These are phyloP conservation scores for Phalaenopsis aphrodite DNA, from an alignment of 106 monocot genomes.

Conservation along the genomic window DNA sequence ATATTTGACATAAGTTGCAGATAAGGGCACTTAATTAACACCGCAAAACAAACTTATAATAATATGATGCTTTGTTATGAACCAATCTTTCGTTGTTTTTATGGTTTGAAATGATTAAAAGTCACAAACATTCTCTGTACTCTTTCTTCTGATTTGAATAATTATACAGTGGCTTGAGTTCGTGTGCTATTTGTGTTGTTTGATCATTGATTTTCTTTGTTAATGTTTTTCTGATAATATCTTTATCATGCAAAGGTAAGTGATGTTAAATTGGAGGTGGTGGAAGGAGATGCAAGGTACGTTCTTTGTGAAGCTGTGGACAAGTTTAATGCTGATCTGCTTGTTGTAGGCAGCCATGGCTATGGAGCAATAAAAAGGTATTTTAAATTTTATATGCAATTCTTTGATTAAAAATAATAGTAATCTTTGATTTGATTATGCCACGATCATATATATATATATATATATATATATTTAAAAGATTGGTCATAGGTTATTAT, in stretches of 20 bases:
- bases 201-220: neutral
- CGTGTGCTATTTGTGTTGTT: too few species aligned
- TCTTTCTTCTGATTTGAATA: too few species aligned
- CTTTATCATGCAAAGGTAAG: slow-evolving; percentile 10
- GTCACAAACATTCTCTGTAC: too few species aligned
- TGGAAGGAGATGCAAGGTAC: slow-evolving; percentile 47
- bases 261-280: slow-evolving; percentile 23
- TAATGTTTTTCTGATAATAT: neutral
- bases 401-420: neutral
- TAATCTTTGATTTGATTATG: neutral
- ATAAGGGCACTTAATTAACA: too few species aligned
- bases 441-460: neutral
- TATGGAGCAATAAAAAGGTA: slow-evolving; percentile 55
- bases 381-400: neutral
- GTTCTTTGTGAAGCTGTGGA: slow-evolving; percentile 11
- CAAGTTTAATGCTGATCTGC: slow-evolving; percentile 27
- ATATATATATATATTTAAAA: too few species aligned
- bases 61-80: too few species aligned
- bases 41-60: too few species aligned
- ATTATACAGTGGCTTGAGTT: too few species aligned
- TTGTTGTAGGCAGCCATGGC: slow-evolving; percentile 46
- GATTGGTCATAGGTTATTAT: too few species aligned
- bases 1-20: too few species aligned
- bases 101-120: too few species aligned
- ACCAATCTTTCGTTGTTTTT: too few species aligned